phyloP scores from a whole-genome alignment of 306 rosid species.

The Lathyrus aphaca region DNA sequence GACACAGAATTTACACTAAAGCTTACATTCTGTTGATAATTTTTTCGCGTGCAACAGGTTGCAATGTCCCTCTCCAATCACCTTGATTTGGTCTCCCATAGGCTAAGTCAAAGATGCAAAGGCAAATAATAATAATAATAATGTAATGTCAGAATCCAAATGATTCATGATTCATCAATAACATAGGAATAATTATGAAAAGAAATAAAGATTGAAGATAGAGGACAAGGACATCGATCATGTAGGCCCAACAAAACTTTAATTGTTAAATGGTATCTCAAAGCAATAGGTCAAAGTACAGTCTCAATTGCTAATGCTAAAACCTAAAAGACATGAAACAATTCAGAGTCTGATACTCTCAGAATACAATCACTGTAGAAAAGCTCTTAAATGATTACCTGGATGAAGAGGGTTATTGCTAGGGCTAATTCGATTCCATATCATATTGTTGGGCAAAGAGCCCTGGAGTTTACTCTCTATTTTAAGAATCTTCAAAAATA shows the following conservation, averaged over 20 bases:
- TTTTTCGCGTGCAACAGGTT: too few species aligned
- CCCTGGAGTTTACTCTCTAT: constrained; percentile 71
- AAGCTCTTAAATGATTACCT: constrained; percentile 51
- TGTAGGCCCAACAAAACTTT: constrained; percentile 24
- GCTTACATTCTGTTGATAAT: too few species aligned
- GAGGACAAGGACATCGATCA: background rate
- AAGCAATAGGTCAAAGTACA: constrained; percentile 17
- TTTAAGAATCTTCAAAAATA: constrained; percentile 48
- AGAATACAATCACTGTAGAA: constrained; percentile 7
- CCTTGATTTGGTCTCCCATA: too few species aligned
- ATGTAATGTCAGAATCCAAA: too few species aligned
- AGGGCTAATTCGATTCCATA: constrained; percentile 42
- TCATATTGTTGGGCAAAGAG: constrained; percentile 39
- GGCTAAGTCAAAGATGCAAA: too few species aligned
- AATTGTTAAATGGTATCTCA: background rate
- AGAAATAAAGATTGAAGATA: background rate
- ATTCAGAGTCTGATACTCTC: background rate
- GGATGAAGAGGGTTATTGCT: constrained; percentile 37
- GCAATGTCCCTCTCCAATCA: too few species aligned
- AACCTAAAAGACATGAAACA: constrained; percentile 23
- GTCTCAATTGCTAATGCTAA: constrained; percentile 21
- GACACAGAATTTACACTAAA: background rate
- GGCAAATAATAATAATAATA: background rate
- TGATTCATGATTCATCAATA: too few species aligned
- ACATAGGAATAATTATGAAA: background rate